Evolutionary conservation across 495 filamentous ascomycete genomes (phyloP).

Genomic region (Terfezia boudieri): DNA sequence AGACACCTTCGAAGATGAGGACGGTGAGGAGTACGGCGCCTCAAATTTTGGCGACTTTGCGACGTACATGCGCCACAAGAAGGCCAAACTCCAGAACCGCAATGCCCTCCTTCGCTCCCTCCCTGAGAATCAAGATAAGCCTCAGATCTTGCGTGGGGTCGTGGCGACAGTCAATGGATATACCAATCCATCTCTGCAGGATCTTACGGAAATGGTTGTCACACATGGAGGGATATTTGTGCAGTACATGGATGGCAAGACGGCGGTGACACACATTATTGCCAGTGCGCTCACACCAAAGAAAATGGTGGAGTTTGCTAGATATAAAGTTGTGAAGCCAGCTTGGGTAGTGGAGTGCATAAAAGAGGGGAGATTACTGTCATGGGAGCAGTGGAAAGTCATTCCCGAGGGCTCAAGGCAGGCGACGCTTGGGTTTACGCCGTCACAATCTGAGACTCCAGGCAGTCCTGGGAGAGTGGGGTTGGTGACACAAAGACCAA

Average conservation of each 20-base stretch:
- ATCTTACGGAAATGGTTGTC: conserved; percentile 68
- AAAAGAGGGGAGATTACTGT: conserved; percentile 50
- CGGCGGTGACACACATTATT: conserved; percentile 82
- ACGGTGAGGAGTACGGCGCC: background rate
- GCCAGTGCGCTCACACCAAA: conserved; percentile 75
- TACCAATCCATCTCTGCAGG: conserved; percentile 71
- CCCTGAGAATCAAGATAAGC: conserved; percentile 33
- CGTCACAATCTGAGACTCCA: too few species aligned
- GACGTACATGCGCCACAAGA: conserved; percentile 70
- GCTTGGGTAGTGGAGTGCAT: conserved; percentile 88
- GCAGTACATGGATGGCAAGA: conserved; percentile 89
- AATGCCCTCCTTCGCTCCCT: conserved; percentile 48
- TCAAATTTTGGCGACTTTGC: background rate
- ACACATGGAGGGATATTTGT: conserved; percentile 79
- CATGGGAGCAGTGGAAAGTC: conserved; percentile 66
- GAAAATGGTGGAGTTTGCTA: conserved; percentile 64
- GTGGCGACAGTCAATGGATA: conserved; percentile 85
- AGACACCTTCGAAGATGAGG: too few species aligned
- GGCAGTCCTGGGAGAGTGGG: too few species aligned
- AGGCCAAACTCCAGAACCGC: conserved; percentile 84
- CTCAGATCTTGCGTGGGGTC: conserved; percentile 68
- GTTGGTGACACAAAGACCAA: background rate
- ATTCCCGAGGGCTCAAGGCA: conserved; percentile 59
- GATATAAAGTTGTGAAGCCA: conserved; percentile 86
- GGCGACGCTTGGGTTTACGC: conserved; percentile 36